A percentile compares a stretch with the other conserved stretches of the same genome.
Conservation (phyloP, 1,284 basidiomycete genomes). For the Abortiporus biennis region DNA sequence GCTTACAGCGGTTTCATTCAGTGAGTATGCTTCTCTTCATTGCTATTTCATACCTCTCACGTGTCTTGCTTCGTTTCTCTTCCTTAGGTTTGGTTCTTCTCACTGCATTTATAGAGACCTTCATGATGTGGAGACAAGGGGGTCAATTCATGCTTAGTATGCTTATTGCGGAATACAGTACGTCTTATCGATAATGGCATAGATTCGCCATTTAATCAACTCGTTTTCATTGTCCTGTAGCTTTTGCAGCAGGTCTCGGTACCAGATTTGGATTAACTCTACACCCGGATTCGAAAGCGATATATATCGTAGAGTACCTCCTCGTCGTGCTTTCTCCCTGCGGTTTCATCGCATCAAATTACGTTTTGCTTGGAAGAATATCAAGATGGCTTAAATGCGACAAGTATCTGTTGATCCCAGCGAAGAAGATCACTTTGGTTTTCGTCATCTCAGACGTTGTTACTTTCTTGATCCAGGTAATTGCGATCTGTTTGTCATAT, state of each 20-base stretch:
- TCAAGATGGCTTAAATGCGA: conserved; percentile 45
- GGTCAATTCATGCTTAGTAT: conserved; percentile 60
- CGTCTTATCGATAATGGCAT: conserved; percentile 16
- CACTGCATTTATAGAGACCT: conserved; percentile 45
- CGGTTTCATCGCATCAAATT: conserved; percentile 73
- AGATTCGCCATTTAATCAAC: background rate
- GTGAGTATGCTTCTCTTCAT: conserved; percentile 23
- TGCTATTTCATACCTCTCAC: background rate
- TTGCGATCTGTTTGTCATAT: no score
- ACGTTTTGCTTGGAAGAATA: conserved; percentile 61
- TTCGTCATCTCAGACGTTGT: conserved; percentile 57
- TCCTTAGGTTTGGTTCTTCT: conserved; percentile 45
- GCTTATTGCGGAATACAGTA: conserved; percentile 60
- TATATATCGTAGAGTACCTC: conserved; percentile 77
- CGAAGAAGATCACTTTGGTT: conserved; percentile 43
- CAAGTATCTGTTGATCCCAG: conserved; percentile 47
- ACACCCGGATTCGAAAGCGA: conserved; percentile 27
- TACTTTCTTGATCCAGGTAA: conserved; percentile 65
- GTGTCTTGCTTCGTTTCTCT: no score
- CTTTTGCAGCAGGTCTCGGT: conserved; percentile 43
- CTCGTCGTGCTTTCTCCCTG: conserved; percentile 77
- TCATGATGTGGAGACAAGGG: conserved; percentile 40
- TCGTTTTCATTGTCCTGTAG: conserved; percentile 13
- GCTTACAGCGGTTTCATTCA: conserved; percentile 47
- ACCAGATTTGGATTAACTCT: conserved; percentile 40